Evolutionary conservation across 192 early-diverging fungal species (phyloP), one percentile per base, ranked within the genome.

Genomic region (Podila epicladia): DNA sequence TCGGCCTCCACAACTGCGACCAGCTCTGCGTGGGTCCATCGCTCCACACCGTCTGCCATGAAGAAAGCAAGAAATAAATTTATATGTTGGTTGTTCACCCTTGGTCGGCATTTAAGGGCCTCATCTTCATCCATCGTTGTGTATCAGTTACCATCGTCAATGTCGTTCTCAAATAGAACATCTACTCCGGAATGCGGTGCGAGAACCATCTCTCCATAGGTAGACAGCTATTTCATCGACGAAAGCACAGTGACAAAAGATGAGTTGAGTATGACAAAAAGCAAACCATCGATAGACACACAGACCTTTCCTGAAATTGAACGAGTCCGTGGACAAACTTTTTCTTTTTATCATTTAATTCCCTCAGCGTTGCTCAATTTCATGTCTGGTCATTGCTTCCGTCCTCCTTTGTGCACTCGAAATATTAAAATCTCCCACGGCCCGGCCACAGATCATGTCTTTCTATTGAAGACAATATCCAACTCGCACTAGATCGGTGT

Each of bases 191-290:
- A 80, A 29, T 80, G 67, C 7, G 71, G 66, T 22, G 51, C 57
- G 17, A 80, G 71, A 5, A 64, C 71, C 77, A 80, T 72, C n/a
- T 80, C 77, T 13, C 77, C 77, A 38, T 80, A 80, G 1, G 77
- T 69, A 0, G 77, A 73, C 9, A 80, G 67, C 77, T 80, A 67
- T 20, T 45, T 17, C 41, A 15, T 45, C 15, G 41, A 45, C 12
- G 41, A 45, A 45, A 17, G 41, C 41, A 48, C 20, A 24, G 32
- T 7, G 41, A 50, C 9, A 50, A 29, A 29, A 48, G 20, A 20
- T 15, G 9, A 35, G 38, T 20, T 15, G 9, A 35, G 38, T 5
- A 45, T 45, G 41, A 17, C 41, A 15, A 45, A 37, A 45, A 45
- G 8, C 13, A 45, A 45, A 17, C 41, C 35, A 45, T 45, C 41